Evolutionary conservation across 495 filamentous ascomycete species (phyloP).

Genomic region (Umbilicaria muhlenbergii): DNA sequence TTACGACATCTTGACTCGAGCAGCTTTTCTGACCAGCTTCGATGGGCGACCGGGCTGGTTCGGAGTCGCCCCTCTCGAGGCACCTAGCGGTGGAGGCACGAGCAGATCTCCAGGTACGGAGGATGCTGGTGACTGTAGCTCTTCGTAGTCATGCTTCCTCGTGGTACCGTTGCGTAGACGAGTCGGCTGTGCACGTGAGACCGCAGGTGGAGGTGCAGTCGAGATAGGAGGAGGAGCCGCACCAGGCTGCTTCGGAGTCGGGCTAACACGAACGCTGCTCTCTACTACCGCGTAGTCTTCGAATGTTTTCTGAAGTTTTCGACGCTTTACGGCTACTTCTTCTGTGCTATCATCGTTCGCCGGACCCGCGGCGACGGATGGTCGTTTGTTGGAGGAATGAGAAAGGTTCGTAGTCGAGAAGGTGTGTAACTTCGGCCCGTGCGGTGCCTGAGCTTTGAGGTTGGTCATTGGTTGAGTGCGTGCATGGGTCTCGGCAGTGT

Average conservation of each 20-base stretch:
- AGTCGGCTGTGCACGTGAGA: slow-evolving; percentile 5
- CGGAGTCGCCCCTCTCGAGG: slow-evolving; percentile 42
- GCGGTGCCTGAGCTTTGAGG: slow-evolving; percentile 4
- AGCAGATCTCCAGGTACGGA: slow-evolving; percentile 14
- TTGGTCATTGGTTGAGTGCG: slow-evolving; percentile 6
- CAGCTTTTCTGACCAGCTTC: slow-evolving; percentile 38
- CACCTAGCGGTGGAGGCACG: slow-evolving; percentile 21
- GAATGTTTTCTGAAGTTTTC: slow-evolving; percentile 8
- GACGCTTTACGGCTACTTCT: slow-evolving; percentile 8
- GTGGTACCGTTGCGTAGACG: slow-evolving; percentile 11
- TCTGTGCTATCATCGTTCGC: background rate
- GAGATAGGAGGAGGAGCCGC: background rate
- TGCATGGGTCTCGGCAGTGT: slow-evolving; percentile 7
- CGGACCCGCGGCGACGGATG: background rate
- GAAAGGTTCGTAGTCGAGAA: slow-evolving; percentile 2
- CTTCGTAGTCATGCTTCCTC: slow-evolving; percentile 14
- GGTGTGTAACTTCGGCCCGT: background rate
- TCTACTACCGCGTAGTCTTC: slow-evolving; percentile 8
- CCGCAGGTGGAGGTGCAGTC: slow-evolving; percentile 1
- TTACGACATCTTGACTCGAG: slow-evolving; percentile 57
- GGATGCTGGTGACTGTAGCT: slow-evolving; percentile 12
- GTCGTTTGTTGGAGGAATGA: slow-evolving; percentile 1
- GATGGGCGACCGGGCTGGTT: slow-evolving; percentile 27
- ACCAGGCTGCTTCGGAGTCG: background rate
- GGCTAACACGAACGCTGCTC: slow-evolving; percentile 7